Evolutionary conservation across 2,329 filamentous ascomycete species (phyloP).

Genomic region (Trichoderma simmonsii): DNA sequence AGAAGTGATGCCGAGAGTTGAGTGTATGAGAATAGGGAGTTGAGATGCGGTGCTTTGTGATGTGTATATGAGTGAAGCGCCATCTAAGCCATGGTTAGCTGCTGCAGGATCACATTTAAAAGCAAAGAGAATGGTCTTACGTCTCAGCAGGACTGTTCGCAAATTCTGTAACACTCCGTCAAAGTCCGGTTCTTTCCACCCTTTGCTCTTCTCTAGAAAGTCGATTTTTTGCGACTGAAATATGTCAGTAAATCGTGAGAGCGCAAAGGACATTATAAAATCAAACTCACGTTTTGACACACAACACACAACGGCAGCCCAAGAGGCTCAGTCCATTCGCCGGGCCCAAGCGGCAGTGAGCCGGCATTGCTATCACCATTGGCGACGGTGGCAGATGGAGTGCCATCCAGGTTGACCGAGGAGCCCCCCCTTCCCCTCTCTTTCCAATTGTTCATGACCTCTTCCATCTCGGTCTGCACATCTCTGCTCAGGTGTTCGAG

Average conservation of each 20-base stretch:
- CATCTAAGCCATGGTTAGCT: constrained; percentile 52
- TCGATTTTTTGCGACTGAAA: constrained; percentile 82
- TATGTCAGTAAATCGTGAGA: constrained; percentile 23
- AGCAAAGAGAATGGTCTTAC: constrained; percentile 48
- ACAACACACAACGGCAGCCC: constrained; percentile 88
- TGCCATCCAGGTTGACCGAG: constrained; percentile 61
- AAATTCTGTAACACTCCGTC: constrained; percentile 93
- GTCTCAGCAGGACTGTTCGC: constrained; percentile 81
- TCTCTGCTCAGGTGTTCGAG: constrained; percentile 70
- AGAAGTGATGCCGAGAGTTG: constrained; percentile 81
- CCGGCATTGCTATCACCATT: constrained; percentile 58
- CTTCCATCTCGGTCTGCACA: constrained; percentile 80
- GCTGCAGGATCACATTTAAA: not conserved
- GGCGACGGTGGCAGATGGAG: constrained; percentile 50
- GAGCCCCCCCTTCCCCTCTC: constrained; percentile 68
- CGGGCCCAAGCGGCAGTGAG: constrained; percentile 74
- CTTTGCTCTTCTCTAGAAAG: constrained; percentile 78
- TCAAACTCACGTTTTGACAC: constrained; percentile 76
- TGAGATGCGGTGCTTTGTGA: constrained; percentile 73
- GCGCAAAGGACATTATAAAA: not conserved
- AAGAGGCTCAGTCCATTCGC: constrained; percentile 89
- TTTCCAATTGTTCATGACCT: constrained; percentile 76
- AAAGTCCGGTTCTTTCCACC: constrained; percentile 95
- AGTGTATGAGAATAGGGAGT: constrained; percentile 76
- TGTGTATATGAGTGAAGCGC: constrained; percentile 81